These are phyloP conservation scores for Elongisporangium anandrum DNA, from an alignment of 352 stramenopile species.

Conservation along the genomic window DNA sequence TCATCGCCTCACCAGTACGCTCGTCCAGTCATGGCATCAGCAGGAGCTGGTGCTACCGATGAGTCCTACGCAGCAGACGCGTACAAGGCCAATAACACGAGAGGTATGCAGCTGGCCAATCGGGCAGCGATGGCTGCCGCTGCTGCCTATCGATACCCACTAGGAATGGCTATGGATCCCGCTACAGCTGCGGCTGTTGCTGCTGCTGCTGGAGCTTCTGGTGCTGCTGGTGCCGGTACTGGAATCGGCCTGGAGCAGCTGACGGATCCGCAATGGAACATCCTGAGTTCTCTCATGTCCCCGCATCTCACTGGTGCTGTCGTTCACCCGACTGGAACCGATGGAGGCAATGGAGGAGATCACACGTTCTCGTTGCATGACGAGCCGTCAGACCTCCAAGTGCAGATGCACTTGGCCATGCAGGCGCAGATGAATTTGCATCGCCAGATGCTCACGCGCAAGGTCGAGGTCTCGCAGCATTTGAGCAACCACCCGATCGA, in stretches of 20 bases:
- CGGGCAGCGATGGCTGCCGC: constrained; percentile 18
- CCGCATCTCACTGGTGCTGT: constrained; percentile 36
- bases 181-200: constrained; percentile 10
- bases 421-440: constrained; percentile 87
- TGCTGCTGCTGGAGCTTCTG: neutral
- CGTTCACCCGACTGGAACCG: constrained; percentile 17
- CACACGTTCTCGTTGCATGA: constrained; percentile 58
- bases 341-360: constrained; percentile 8
- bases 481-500: constrained; percentile 20
- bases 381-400: constrained; percentile 54
- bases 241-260: constrained; percentile 27
- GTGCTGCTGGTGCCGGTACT: neutral
- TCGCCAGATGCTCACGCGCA: constrained; percentile 83
- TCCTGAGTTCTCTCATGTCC: constrained; percentile 76
- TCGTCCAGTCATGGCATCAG: neutral
- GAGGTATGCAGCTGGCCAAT: constrained; percentile 5
- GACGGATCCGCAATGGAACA: constrained; percentile 73
- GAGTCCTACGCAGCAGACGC: constrained; percentile 13
- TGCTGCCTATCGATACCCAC: constrained; percentile 29
- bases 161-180: constrained; percentile 19
- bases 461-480: constrained; percentile 78
- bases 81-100: constrained; percentile 12
- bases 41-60: neutral
- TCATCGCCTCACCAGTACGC: neutral
- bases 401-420: constrained; percentile 87